A percentile compares a stretch with the other conserved stretches of the same genome.
Conservation (phyloP, 768 basidiomycete species). For the Pulveroboletus sp. region DNA sequence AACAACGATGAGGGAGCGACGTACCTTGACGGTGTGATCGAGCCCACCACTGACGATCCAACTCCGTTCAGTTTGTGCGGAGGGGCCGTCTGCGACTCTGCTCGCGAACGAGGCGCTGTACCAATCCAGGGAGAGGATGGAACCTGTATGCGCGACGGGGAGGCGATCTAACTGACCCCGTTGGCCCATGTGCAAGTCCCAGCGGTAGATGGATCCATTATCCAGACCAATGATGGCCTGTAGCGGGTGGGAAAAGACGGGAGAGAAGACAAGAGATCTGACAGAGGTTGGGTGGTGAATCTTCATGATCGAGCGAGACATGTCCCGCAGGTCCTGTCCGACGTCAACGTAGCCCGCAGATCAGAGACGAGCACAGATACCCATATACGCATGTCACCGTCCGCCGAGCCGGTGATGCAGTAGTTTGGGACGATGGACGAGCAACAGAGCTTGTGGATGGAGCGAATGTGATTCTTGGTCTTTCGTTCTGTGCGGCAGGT, state of each 20-base stretch:
- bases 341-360: not conserved
- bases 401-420: slow-evolving; percentile 76
- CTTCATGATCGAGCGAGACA: slow-evolving; percentile 63
- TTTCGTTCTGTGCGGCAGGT: slow-evolving; percentile 52
- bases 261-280: slow-evolving; percentile 67
- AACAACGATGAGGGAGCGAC: slow-evolving; percentile 1
- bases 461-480: slow-evolving; percentile 65
- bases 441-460: slow-evolving; percentile 65
- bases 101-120: slow-evolving; percentile 33
- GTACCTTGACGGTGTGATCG: slow-evolving; percentile 74
- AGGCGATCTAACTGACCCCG: slow-evolving; percentile 69
- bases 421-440: slow-evolving; percentile 67
- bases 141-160: slow-evolving; percentile 66
- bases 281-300: slow-evolving; percentile 69
- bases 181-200: slow-evolving; percentile 79
- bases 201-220: slow-evolving; percentile 69
- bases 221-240: slow-evolving; percentile 68
- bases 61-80: slow-evolving; percentile 43
- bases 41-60: slow-evolving; percentile 79
- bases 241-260: slow-evolving; percentile 57
- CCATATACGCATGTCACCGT: slow-evolving; percentile 79
- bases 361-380: slow-evolving; percentile 36
- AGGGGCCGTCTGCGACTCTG: slow-evolving; percentile 13
- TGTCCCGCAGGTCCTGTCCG: slow-evolving; percentile 65
- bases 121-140: slow-evolving; percentile 77